Percentiles rank a stretch among this genome's conserved stretches.
Conservation (phyloP, 176 grass and related monocot species). For the Triticum timopheevii region DNA sequence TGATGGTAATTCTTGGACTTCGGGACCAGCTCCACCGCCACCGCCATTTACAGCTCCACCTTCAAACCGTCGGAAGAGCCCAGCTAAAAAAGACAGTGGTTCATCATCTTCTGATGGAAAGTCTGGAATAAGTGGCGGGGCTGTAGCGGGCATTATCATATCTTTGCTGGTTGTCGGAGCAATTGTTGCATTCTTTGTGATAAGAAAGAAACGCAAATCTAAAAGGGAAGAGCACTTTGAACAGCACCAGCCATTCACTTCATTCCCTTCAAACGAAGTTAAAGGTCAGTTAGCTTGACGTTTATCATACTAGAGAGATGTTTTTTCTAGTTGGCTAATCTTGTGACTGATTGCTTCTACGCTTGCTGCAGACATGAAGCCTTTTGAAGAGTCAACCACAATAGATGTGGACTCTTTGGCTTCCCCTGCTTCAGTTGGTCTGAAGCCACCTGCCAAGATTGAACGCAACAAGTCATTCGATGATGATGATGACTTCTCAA, state of each 20-base stretch:
- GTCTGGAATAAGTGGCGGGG: constrained; percentile 74
- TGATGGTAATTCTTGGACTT: constrained; percentile 92
- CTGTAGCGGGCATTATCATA: constrained; percentile 84
- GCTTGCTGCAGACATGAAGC: constrained; percentile 59
- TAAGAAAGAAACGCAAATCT: constrained; percentile 59
- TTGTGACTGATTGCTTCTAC: constrained; percentile 22
- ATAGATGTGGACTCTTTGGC: constrained; percentile 52
- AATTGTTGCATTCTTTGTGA: constrained; percentile 69
- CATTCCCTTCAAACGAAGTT: constrained; percentile 62
- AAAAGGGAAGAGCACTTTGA: constrained; percentile 52
- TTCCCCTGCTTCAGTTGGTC: constrained; percentile 47
- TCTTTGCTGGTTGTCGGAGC: constrained; percentile 73
- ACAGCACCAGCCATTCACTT: constrained; percentile 74
- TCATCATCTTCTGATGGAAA: constrained; percentile 56
- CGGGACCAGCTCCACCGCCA: constrained; percentile 78
- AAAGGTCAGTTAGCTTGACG: constrained; percentile 54
- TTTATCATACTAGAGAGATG: constrained; percentile 2
- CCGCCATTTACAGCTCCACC: constrained; percentile 86
- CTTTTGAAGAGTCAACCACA: constrained; percentile 44
- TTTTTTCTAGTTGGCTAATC: constrained; percentile 17
- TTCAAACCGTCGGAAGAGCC: constrained; percentile 52
- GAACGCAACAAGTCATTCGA: constrained; percentile 61
- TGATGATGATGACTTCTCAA: constrained; percentile 80
- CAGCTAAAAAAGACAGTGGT: constrained; percentile 46
- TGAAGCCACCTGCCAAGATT: constrained; percentile 80